Evolutionary conservation across 2,329 filamentous ascomycete genomes (phyloP).

Genomic region (Ascochyta viciae-villosae): DNA sequence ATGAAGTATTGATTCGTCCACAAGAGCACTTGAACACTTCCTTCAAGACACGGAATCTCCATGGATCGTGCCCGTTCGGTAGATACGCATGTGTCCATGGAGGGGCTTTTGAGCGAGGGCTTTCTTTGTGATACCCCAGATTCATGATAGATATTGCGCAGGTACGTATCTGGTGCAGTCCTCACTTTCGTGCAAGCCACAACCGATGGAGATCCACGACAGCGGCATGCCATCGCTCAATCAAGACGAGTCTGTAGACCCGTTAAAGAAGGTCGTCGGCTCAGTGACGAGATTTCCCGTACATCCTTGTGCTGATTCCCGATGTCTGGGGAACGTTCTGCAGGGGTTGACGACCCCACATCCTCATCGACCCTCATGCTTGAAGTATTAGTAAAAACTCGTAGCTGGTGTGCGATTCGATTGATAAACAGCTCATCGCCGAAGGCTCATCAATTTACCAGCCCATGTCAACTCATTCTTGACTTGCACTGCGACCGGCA

Average conservation of each 20-base stretch:
- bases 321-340: too few species aligned
- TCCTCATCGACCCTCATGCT: background rate
- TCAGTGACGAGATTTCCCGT: background rate
- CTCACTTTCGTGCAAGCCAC: slow-evolving; percentile 1
- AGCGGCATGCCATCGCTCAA: background rate
- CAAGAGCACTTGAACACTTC: background rate
- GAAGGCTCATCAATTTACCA: background rate
- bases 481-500: background rate
- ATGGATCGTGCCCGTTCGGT: background rate
- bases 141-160: background rate
- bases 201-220: background rate
- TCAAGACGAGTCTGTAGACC: background rate
- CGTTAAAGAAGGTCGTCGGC: slow-evolving; percentile 1
- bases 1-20: background rate
- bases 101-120: background rate
- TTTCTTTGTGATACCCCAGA: background rate
- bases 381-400: too few species aligned
- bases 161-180: background rate
- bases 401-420: background rate
- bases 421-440: background rate
- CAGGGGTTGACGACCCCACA: background rate
- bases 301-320: background rate
- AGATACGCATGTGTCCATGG: background rate
- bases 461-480: background rate
- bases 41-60: background rate